phyloP scores from a whole-genome alignment of 768 basidiomycete genomes.

The Sistotremastrum niveocremeum region DNA sequence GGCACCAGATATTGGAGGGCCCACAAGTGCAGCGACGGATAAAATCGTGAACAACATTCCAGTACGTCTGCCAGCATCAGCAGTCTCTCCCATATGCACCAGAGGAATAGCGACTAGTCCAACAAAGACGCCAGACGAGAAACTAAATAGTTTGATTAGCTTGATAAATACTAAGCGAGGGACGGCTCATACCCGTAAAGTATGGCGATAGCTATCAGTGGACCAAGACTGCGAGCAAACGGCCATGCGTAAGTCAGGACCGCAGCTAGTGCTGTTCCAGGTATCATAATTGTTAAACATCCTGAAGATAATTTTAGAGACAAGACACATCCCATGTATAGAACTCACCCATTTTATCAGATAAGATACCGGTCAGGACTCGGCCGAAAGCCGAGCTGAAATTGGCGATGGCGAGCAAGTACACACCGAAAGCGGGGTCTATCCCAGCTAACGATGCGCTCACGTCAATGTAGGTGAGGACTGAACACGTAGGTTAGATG shows the following conservation, averaged over 20 bases:
- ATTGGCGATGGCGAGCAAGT: slow-evolving; percentile 57
- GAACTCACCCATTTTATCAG: slow-evolving; percentile 38
- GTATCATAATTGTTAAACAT: slow-evolving; percentile 32
- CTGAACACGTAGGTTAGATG: slow-evolving; percentile 18
- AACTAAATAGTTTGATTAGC: slow-evolving; percentile 19
- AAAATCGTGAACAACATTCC: slow-evolving; percentile 53
- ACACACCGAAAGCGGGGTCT: slow-evolving; percentile 38
- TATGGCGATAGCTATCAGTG: slow-evolving; percentile 39
- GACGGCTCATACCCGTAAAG: slow-evolving; percentile 43
- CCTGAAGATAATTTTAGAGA: too few species aligned
- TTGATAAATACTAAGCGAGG: neutral
- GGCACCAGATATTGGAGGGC: slow-evolving; percentile 64
- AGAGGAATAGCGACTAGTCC: slow-evolving; percentile 43
- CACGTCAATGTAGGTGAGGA: slow-evolving; percentile 54
- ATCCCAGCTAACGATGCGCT: slow-evolving; percentile 41
- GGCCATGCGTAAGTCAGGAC: slow-evolving; percentile 63
- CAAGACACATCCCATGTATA: neutral
- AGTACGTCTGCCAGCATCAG: slow-evolving; percentile 49
- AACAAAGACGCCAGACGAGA: slow-evolving; percentile 49
- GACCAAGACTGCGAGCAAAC: slow-evolving; percentile 29
- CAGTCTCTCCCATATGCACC: slow-evolving; percentile 43
- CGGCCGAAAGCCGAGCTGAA: slow-evolving; percentile 52
- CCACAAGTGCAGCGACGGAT: slow-evolving; percentile 48
- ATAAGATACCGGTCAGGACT: slow-evolving; percentile 34
- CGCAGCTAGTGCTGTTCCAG: slow-evolving; percentile 42